A percentile compares a stretch with the other conserved stretches of the same genome.
Conservation (phyloP, 192 early-diverging fungal species). For the Thamnidium elegans region DNA sequence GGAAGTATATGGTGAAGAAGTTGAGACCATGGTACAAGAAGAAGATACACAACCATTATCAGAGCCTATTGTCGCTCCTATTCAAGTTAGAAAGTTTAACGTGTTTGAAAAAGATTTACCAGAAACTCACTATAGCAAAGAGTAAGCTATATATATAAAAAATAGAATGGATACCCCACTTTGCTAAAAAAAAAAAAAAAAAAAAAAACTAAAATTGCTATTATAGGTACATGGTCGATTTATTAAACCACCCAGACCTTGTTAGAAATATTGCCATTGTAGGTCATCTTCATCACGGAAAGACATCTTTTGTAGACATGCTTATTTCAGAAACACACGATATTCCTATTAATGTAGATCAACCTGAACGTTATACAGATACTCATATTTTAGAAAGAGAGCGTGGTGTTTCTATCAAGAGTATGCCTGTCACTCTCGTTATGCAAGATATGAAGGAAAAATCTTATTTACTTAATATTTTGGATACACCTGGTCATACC, state of each 20-base stretch:
- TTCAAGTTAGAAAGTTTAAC: slow-evolving; percentile 84
- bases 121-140: slow-evolving; percentile 81
- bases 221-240: slow-evolving; percentile 73
- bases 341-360: slow-evolving; percentile 47
- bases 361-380: slow-evolving; percentile 84
- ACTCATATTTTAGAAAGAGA: slow-evolving; percentile 88
- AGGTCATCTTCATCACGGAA: slow-evolving; percentile 97
- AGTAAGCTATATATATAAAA: too few species aligned
- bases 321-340: slow-evolving; percentile 88
- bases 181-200: too few species aligned
- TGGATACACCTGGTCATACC: slow-evolving; percentile 95
- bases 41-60: slow-evolving; percentile 96
- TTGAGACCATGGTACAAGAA: slow-evolving; percentile 95
- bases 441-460: slow-evolving; percentile 85
- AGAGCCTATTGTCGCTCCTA: slow-evolving; percentile 91
- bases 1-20: slow-evolving; percentile 93
- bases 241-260: slow-evolving; percentile 75
- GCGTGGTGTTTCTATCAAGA: slow-evolving; percentile 88
- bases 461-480: slow-evolving; percentile 83
- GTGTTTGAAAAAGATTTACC: slow-evolving; percentile 84
- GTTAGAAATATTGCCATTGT: slow-evolving; percentile 88
- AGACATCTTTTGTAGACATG: slow-evolving; percentile 91
- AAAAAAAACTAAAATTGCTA: not conserved
- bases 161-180: too few species aligned
- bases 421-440: slow-evolving; percentile 90